Percentiles rank a stretch among this genome's conserved stretches.
Evolutionary conservation across 305 asterid genomes (phyloP).

Genomic region (Fraxinus greggii): DNA sequence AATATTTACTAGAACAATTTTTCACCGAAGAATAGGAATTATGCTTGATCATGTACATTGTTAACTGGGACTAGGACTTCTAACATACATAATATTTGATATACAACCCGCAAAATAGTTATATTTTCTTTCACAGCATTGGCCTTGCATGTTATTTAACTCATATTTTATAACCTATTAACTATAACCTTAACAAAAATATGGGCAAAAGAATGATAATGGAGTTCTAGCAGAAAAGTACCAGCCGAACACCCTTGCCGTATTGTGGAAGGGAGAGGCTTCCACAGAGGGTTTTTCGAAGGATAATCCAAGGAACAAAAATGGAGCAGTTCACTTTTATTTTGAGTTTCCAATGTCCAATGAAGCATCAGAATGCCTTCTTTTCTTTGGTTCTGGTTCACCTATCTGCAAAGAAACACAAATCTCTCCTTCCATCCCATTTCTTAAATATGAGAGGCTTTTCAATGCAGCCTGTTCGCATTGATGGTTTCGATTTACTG

Average conservation of each 20-base stretch:
- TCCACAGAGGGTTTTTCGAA: not conserved
- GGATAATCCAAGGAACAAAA: conserved; percentile 3
- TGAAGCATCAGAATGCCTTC: conserved; percentile 42
- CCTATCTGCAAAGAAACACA: conserved; percentile 71
- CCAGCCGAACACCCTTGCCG: conserved; percentile 6
- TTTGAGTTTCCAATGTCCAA: conserved; percentile 11
- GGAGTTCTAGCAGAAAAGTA: conserved; percentile 12
- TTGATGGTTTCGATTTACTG: conserved; percentile 33
- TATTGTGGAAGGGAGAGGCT: not conserved
- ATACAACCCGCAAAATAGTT: conserved; percentile 23
- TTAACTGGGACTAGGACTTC: not conserved
- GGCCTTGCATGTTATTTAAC: conserved; percentile 23
- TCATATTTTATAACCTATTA: conserved; percentile 15
- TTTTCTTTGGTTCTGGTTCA: conserved; percentile 69
- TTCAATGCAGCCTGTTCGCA: conserved; percentile 31
- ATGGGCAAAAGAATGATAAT: conserved; percentile 27
- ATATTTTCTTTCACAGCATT: conserved; percentile 10
- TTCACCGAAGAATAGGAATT: not conserved
- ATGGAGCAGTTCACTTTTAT: not conserved
- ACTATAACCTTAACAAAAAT: conserved; percentile 23
- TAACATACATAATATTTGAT: conserved; percentile 10
- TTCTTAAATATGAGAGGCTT: conserved; percentile 41
- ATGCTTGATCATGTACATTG: conserved; percentile 31
- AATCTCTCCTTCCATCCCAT: conserved; percentile 47
- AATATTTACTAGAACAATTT: not conserved